phyloP scores from a whole-genome alignment of 2,329 filamentous ascomycete genomes.

The Fusarium buxicola region DNA sequence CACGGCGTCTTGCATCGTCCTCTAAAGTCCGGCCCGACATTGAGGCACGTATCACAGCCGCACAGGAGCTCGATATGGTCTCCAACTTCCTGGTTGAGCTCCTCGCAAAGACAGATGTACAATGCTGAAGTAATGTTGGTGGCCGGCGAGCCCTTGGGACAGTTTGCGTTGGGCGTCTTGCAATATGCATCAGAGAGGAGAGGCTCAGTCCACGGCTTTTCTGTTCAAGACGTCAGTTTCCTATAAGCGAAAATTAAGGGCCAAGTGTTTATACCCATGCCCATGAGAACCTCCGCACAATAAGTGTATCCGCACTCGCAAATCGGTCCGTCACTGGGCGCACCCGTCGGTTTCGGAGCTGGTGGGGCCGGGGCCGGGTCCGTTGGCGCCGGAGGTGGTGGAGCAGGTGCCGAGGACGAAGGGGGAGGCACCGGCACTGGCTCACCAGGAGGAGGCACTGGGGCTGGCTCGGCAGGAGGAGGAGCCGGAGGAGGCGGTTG shows the following conservation, averaged over 20 bases:
- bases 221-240: slow-evolving; percentile 33
- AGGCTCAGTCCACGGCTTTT: slow-evolving; percentile 49
- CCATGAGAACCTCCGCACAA: slow-evolving; percentile 54
- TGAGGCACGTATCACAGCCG: slow-evolving; percentile 55
- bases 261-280: slow-evolving; percentile 47
- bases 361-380: slow-evolving; percentile 35
- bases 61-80: slow-evolving; percentile 53
- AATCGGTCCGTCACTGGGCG: slow-evolving; percentile 46
- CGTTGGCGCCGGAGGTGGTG: slow-evolving; percentile 41
- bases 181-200: slow-evolving; percentile 53
- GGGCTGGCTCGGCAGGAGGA: slow-evolving; percentile 6
- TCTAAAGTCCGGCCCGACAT: slow-evolving; percentile 54
- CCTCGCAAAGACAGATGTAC: slow-evolving; percentile 55
- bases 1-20: slow-evolving; percentile 55
- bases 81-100: slow-evolving; percentile 49
- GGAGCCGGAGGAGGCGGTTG: slow-evolving; percentile 21
- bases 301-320: slow-evolving; percentile 58
- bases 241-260: rapidly evolving
- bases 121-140: slow-evolving; percentile 50
- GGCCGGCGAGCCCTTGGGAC: slow-evolving; percentile 46
- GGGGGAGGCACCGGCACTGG: slow-evolving; percentile 22
- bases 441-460: slow-evolving; percentile 16
- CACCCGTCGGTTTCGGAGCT: slow-evolving; percentile 34
- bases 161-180: slow-evolving; percentile 51
- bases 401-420: slow-evolving; percentile 36